Base-by-base conservation (phyloP, 176 grass and related monocot species). In the Oryza glumipatula region DNA sequence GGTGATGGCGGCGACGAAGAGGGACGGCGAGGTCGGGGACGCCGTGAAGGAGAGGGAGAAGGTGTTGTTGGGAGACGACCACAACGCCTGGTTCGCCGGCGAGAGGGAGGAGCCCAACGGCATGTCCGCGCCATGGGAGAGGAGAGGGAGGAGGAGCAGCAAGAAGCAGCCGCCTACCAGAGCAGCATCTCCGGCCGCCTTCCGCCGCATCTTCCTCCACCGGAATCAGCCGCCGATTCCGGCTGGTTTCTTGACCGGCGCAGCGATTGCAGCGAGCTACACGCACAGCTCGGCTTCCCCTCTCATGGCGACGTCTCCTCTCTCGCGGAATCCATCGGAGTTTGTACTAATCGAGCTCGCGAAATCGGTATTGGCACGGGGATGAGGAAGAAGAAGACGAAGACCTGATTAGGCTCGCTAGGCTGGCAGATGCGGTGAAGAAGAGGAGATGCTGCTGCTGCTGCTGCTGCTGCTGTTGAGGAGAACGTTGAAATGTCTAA, bases 21-120 rank as follows among this genome's bases (percentile, higher is more conserved):
- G 96, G 19, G 83, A 92, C 35, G 96, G 68, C 17, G 89, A 80
- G 32, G 76, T 23, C 7, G 86, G 6, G 11, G 94, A 88, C 19
- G 93, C n/a, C 39, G 88, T 39, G 88, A 99, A 96, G 89, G 84
- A 76, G 17, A 99, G 36, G 36, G 78, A 84, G 91, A 92, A 98
- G 48, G 83, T 86, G 41, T 1, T 19, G 81, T 72, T 87, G 3
- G 83, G 68, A 21, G 96, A 95, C 2, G 80, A 39, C 96, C 96
- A 98, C 23, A 87, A 28, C 12, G 85, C 72, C 23, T 73, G 70
- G 36, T 47, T 86, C n/a, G 79, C 38, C 65, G 96, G 70, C 64
- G 74, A 74, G 56, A 98, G 89, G 7, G 79, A 76, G 33, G 91
- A 92, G 7, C 96, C 96, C n/a, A 94, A 58, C 1, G 88, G 73